Base-by-base conservation (phyloP, 2,329 filamentous ascomycete genomes). In the Fonsecaea pugnacius region DNA sequence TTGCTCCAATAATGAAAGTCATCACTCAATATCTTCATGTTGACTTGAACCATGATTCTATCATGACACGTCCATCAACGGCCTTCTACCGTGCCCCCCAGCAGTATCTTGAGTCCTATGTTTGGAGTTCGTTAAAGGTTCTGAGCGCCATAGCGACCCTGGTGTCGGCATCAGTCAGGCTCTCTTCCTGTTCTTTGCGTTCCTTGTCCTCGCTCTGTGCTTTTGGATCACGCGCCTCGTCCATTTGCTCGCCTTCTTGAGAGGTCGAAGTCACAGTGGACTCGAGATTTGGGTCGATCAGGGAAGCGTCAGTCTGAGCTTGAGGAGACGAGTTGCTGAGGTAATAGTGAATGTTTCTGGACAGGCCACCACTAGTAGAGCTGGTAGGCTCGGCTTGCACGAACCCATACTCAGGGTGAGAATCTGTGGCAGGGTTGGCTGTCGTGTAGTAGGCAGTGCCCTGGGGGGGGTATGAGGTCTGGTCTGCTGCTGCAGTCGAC, bases 281-380 rank as follows among this genome's bases (percentile, higher is more conserved):
- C 53, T 70, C 67, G 4, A 70, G 56, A 24, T 64, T 67, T 18
- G 68, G 68, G 43, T 70, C 68, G 52, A 70, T 70, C 58, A 70
- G 52, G 12, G 64, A 60, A 24, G 60, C 36, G 14, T 61, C 53
- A 10, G 64, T 68, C 24, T 69, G 60, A n/a, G 38, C 59, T 27
- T 65, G 62, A 2, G 67, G 33, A 57, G 63, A 27, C 21, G 58
- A 54, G 30, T 35, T 43, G 50, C 48, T 60, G 12, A 66, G 38
- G 21, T 53, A 56, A 59, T 61, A 61, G 48, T 57, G 33, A 21
- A 62, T 62, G 36, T 63, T 61, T n/a, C 32, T 50, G 24, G 36
- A 38, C n/a, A 36, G 24, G 24, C 21, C 56, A n/a, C 56, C 60
- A 43, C 48, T 60, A 32, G 54, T 58, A 55, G 43, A 33, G 18